These are phyloP conservation scores for Aspergillus hortae DNA, from an alignment of 2,329 filamentous ascomycete species.

Conservation along the genomic window DNA sequence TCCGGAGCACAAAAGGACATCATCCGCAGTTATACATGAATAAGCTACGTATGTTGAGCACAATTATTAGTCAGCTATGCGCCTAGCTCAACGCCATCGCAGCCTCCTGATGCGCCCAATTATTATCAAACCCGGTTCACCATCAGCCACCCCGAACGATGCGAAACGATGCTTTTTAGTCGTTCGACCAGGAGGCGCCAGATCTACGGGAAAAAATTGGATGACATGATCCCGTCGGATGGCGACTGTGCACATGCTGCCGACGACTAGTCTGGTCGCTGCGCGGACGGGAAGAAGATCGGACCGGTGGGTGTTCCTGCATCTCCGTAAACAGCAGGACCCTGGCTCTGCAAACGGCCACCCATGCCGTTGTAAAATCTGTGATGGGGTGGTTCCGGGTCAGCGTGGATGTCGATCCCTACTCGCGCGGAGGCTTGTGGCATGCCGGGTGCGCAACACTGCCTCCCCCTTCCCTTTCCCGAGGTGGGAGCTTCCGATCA, in stretches of 20 bases:
- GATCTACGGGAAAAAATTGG: background rate
- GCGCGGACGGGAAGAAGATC: background rate
- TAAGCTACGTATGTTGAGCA: background rate
- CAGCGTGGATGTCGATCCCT: conserved; percentile 15
- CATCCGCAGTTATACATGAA: background rate
- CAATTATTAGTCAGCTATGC: background rate
- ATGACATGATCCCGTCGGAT: background rate
- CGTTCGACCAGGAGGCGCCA: background rate
- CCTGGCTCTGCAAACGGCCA: conserved; percentile 14
- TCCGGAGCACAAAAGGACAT: too few relatives aligned
- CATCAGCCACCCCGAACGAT: background rate
- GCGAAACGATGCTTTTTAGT: background rate
- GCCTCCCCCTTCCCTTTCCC: conserved; percentile 21
- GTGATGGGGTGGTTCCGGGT: background rate
- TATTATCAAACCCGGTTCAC: background rate
- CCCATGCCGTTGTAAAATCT: background rate
- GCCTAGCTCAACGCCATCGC: background rate
- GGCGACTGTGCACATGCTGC: background rate
- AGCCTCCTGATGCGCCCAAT: conserved; percentile 2
- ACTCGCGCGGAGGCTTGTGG: conserved; percentile 10
- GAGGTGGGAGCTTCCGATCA: background rate
- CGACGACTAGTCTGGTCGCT: background rate
- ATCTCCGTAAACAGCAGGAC: background rate
- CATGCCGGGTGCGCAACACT: conserved; percentile 14
- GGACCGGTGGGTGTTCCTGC: background rate